Conservation (phyloP, 257 asterid genomes). For the Solanum arcanum region DNA sequence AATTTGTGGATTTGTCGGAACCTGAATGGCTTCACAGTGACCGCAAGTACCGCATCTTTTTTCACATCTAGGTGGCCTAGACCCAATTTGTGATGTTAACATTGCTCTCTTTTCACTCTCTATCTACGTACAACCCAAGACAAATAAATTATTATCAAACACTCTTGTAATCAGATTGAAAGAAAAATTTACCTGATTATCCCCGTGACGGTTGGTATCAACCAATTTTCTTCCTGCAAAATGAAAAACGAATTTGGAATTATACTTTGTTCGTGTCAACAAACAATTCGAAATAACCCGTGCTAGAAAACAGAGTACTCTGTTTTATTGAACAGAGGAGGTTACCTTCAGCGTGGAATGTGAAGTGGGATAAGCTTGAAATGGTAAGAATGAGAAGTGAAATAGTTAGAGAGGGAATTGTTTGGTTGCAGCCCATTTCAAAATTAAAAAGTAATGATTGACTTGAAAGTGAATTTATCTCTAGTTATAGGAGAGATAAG, state of each 20-base stretch:
- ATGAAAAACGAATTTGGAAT: neutral
- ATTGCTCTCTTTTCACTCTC: conserved; percentile 10
- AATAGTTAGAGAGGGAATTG: conserved; percentile 10
- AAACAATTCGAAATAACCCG: neutral
- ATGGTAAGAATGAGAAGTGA: conserved; percentile 22
- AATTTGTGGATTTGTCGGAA: conserved; percentile 53
- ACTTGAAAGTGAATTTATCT: neutral
- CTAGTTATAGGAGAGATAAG: neutral
- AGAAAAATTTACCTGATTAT: conserved; percentile 18
- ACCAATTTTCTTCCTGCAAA: conserved; percentile 42
- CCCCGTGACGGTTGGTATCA: neutral
- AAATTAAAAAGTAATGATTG: neutral
- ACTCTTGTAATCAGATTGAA: neutral
- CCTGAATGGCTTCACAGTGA: conserved; percentile 82
- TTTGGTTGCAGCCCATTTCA: conserved; percentile 23
- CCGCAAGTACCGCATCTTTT: conserved; percentile 46
- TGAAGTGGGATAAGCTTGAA: conserved; percentile 20
- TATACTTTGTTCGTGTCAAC: neutral
- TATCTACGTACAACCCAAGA: neutral
- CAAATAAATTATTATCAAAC: neutral
- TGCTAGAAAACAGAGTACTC: neutral
- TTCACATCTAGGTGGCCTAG: conserved; percentile 79
- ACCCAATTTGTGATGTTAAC: conserved; percentile 50
- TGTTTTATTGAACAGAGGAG: neutral
- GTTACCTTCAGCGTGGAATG: conserved; percentile 37